Conservation (phyloP, 768 basidiomycete species). For the Gautieria morchelliformis region DNA sequence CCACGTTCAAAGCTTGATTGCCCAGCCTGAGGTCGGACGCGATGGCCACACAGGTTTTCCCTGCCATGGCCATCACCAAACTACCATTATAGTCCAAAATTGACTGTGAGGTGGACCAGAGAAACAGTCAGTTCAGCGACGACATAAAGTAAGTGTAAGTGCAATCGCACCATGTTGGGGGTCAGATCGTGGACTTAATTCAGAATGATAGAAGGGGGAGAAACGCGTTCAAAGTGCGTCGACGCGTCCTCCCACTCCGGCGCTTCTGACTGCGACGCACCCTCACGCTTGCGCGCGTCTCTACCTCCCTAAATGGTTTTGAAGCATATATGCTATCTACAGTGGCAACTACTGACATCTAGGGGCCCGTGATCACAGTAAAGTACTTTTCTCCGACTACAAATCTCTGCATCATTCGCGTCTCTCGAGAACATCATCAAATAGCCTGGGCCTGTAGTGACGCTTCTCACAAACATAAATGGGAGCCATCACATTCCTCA, state of each 20-base stretch:
- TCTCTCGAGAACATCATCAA: constrained; percentile 70
- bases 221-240: no score
- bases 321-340: not conserved
- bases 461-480: constrained; percentile 56
- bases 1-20: no score
- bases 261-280: no score
- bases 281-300: no score
- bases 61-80: constrained; percentile 98
- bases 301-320: constrained; percentile 58
- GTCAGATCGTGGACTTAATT: no score
- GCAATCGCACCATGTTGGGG: not conserved
- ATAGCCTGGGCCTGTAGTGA: constrained; percentile 75
- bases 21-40: no score
- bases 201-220: no score
- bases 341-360: not conserved
- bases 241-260: no score
- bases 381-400: constrained; percentile 85
- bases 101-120: constrained; percentile 42
- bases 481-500: constrained; percentile 56
- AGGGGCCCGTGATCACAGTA: constrained; percentile 35
- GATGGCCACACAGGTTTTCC: constrained; percentile 98
- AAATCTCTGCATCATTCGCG: constrained; percentile 76
- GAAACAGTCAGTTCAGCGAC: no score
- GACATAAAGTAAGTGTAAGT: not conserved
- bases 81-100: constrained; percentile 94